These are phyloP conservation scores for Trichomonas vaginalis DNA, from an alignment of 208 protist genomes.

Conservation along the genomic window DNA sequence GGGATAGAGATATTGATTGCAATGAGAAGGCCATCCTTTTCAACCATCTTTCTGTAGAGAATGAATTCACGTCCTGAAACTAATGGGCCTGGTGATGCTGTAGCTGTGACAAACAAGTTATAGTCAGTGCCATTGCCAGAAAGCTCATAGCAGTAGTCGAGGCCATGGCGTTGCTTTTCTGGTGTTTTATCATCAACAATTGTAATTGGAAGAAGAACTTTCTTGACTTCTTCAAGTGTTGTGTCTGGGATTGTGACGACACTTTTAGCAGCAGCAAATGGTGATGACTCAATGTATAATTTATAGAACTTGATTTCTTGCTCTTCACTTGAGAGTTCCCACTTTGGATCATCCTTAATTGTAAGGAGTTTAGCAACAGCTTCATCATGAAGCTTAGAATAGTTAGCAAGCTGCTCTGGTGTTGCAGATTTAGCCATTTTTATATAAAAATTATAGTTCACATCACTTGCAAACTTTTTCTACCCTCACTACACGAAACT, in stretches of 20 bases:
- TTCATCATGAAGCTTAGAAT: not conserved
- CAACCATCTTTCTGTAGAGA: not conserved
- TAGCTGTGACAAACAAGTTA: not conserved
- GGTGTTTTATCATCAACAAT: not conserved
- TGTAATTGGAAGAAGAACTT: too few relatives aligned
- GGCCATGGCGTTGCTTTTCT: not conserved
- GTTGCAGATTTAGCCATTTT: not conserved
- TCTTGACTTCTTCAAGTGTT: not conserved
- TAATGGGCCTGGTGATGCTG: not conserved
- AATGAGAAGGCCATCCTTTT: not conserved
- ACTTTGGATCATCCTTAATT: not conserved
- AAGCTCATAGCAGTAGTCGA: not conserved
- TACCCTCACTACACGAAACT: too few relatives aligned
- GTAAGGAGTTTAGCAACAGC: not conserved
- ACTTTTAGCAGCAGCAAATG: not conserved
- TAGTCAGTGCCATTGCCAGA: not conserved
- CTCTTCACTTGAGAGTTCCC: not conserved
- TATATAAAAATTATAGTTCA: too few relatives aligned
- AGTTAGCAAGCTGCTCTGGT: not conserved
- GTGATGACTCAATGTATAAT: too few relatives aligned
- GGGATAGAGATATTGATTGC: not conserved
- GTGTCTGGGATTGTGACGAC: not conserved
- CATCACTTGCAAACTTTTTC: too few relatives aligned
- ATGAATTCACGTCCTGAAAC: not conserved
- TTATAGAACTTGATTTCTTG: not conserved